phyloP scores from a whole-genome alignment of 2,329 filamentous ascomycete species.

The Calcarisporium arbuscula region DNA sequence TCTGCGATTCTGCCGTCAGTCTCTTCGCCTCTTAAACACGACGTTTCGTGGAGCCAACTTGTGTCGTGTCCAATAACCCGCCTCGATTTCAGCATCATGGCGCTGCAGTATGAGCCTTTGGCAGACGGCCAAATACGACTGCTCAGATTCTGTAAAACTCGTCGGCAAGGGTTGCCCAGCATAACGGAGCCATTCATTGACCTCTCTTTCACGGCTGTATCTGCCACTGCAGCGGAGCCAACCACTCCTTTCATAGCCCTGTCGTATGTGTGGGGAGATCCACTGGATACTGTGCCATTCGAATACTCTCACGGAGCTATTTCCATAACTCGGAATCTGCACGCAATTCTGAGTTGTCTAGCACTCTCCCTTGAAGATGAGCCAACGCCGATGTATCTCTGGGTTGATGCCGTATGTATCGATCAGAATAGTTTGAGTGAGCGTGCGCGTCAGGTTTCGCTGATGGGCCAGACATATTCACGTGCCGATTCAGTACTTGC shows the following conservation, averaged over 20 bases:
- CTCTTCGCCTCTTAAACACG: neutral
- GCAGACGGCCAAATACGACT: neutral
- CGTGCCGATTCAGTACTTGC: too few relatives aligned
- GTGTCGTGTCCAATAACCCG: too few relatives aligned
- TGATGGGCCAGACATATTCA: conserved; percentile 3
- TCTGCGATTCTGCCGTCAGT: too few relatives aligned
- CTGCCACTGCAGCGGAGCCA: neutral
- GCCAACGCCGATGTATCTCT: too few relatives aligned
- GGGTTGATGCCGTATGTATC: conserved; percentile 13
- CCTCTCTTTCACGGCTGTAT: neutral
- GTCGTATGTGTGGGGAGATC: neutral
- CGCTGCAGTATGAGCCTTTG: neutral
- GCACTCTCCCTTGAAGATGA: too few relatives aligned
- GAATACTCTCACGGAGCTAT: neutral
- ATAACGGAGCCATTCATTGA: neutral
- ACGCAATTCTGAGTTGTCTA: neutral
- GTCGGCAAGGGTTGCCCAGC: neutral
- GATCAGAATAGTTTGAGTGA: conserved; percentile 6
- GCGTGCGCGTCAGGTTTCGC: conserved; percentile 3
- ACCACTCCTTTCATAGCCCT: neutral
- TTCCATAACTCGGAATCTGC: neutral
- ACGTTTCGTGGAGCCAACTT: neutral
- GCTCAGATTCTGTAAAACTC: neutral
- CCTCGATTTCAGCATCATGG: neutral
- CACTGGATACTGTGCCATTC: neutral